These are phyloP conservation scores for Cynanchum wilfordii DNA, from an alignment of 257 asterid species.

Conservation along the genomic window DNA sequence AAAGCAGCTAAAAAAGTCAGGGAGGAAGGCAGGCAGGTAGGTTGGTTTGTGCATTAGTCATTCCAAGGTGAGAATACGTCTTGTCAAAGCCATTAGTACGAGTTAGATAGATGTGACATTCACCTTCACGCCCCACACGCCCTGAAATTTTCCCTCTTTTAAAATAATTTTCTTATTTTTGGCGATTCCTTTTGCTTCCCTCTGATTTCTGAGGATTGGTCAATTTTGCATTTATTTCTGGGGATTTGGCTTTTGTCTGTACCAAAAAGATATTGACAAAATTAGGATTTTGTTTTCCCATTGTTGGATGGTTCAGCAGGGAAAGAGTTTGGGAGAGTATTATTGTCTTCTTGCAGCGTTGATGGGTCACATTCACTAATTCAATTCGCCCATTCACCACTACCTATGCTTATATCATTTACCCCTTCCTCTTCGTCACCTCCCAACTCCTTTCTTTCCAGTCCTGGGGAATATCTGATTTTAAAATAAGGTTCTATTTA, in stretches of 20 bases:
- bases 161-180: neutral
- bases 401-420: neutral
- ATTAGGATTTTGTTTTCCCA: neutral
- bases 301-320: neutral
- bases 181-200: neutral
- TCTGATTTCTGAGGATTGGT: conserved; percentile 3
- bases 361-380: conserved; percentile 5
- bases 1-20: neutral
- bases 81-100: neutral
- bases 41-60: neutral
- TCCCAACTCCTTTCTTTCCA: neutral
- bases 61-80: neutral
- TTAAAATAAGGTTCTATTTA: too few relatives aligned
- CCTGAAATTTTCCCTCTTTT: neutral
- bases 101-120: neutral
- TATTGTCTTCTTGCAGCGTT: neutral
- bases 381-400: neutral
- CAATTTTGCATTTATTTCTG: conserved; percentile 9
- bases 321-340: neutral
- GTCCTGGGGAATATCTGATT: neutral
- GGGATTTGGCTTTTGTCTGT: neutral
- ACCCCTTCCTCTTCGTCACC: neutral
- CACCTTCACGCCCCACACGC: neutral
- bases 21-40: neutral
- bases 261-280: neutral